Evolutionary conservation across 2,329 filamentous ascomycete genomes (phyloP), one percentile per base, ranked within the genome.

Genomic region (Penicillium sp.): DNA sequence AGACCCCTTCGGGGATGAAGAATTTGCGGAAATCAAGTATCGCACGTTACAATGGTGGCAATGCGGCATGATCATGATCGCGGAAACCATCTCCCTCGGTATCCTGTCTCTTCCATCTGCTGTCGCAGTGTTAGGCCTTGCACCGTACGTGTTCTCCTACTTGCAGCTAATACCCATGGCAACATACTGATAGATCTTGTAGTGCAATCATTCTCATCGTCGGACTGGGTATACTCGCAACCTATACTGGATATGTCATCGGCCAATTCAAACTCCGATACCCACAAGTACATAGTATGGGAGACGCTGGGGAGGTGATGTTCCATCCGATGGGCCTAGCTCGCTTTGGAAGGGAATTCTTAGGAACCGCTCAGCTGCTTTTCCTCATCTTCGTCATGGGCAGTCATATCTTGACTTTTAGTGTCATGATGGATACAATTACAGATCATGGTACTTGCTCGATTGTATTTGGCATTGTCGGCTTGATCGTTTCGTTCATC

Each of bases 381-480:
- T 82, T 89, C 67, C 75, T 89, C 32, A 73, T 86, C 55, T 88
- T 89, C 73, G 81, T 88, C 58, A 84, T 86, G 69, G 85, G 81
- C 20, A 87, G 85, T 16, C 88, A 90, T 72, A 79, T 87, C 50
- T 73, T 89, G 54, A 88, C 85, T 0, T 88, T 88, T 58, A 81
- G 81, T 18, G 86, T 89, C 61, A 86, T 86, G 66, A 81, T 89
- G 70, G 84, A 84, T 61, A 83, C 80, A 51, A 72, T 89, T 35
- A 85, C 84, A 8, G 71, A 82, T 2, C 79, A 86, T 55, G 81
- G 77, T 0, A 78, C 80, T 0, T 89, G 85, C 70, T 84, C 83
- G 2, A 82, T 88, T 50, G 74, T 83, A 1, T 88, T 83, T 75
- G 81, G 79, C 3, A 74, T 84, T 16, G 73, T 85, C 8, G 85